phyloP scores from a whole-genome alignment of 805 yeast species.

The Huiozyma sinensis region DNA sequence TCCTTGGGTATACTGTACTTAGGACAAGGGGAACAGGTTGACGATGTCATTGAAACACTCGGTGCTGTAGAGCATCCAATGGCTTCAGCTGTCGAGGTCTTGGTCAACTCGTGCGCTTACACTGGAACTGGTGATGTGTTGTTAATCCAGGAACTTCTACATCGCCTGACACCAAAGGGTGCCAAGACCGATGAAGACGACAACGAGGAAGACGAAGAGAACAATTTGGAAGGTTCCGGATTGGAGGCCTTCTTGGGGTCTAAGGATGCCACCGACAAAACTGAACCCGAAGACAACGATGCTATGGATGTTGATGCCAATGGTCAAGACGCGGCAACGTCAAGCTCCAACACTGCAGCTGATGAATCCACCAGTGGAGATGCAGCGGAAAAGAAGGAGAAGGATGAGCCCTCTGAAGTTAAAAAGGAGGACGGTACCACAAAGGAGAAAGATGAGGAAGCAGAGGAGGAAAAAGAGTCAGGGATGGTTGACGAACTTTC shows the following conservation, averaged over 20 bases:
- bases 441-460: conserved; percentile 7
- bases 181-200: conserved; percentile 49
- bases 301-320: conserved; percentile 18
- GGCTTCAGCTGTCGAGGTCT: conserved; percentile 75
- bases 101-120: conserved; percentile 87
- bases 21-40: conserved; percentile 90
- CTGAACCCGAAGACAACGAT: conserved; percentile 11
- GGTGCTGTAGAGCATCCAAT: conserved; percentile 94
- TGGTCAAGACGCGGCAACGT: conserved; percentile 14
- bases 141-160: conserved; percentile 82
- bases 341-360: conserved; percentile 22
- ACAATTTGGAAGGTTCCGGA: conserved; percentile 23
- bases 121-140: conserved; percentile 97
- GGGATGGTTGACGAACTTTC: conserved; percentile 38
- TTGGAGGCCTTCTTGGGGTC: conserved; percentile 26
- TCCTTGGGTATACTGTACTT: conserved; percentile 86
- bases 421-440: conserved; percentile 21
- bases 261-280: conserved; percentile 19
- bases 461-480: conserved; percentile 23
- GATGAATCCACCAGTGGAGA: conserved; percentile 25
- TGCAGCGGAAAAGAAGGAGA: conserved; percentile 11
- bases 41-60: conserved; percentile 87
- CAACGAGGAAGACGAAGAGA: conserved; percentile 41
- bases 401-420: not conserved
- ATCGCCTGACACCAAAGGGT: conserved; percentile 68